Evolutionary conservation across 176 grass and related monocot genomes (phyloP), one percentile per base, ranked within the genome.

Genomic region (Aegilops bicornis): DNA sequence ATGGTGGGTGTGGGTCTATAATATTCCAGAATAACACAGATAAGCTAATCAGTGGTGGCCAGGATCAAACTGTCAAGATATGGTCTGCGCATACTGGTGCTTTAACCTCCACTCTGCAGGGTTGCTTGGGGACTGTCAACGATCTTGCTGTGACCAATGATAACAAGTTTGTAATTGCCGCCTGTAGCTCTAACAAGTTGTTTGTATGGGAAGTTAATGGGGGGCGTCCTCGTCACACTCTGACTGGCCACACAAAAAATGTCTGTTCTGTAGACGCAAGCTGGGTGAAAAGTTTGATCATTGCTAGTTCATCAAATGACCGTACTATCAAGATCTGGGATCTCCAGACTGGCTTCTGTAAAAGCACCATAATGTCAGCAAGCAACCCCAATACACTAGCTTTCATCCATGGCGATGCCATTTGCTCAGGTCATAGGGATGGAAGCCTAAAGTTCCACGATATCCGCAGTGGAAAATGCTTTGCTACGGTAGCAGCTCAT

Each of bases 311-410:
- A 68, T 92, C 93, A 25, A 88, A 77, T 69, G 97, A 96, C 84
- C 94, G 89, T 80, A 99, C 97, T n/a, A 96, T 99, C 81, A 99
- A 99, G 88, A 88, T 94, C 69, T 96, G 97, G 97, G 97, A 99
- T 78, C 89, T 99, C 29, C 88, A 92, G 48, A 92, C 91, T 25
- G 97, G 97, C 64, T 96, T 90, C 76, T 99, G 97, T 87, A 91
- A 87, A 75, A 94, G 91, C 71, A 99, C 97, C 58, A 96, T 99
- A 82, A 92, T 94, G 90, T 96, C 90, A 33, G 81, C 86, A 67
- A 99, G 94, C 86, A 99, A 90, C 79, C 93, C 94, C 76, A 99
- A 94, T 71, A 85, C 97, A 20, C 89, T 99, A 67, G 92, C 89
- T 69, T 99, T 96, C 92, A 86, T 94, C 79, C 89, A 96, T 83